Evolutionary conservation across 768 basidiomycete species (phyloP), one percentile per base, ranked within the genome.

Genomic region (Suillus fuscotomentosus): DNA sequence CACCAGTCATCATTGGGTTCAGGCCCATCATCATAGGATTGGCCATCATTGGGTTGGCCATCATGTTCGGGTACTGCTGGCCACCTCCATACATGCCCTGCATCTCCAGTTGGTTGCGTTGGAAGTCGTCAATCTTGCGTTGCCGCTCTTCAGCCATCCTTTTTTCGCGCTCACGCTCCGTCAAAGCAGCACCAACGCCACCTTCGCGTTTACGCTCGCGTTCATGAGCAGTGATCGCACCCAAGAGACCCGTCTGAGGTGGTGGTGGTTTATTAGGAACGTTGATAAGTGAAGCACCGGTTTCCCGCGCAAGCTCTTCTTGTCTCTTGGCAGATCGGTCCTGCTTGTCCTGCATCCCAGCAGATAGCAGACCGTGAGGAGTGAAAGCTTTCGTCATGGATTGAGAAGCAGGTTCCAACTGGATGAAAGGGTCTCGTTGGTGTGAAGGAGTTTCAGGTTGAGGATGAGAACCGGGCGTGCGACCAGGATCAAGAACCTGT

Each of bases 211-310:
- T 94, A 65, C 94, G 84, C 63, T 99, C 97, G 60, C 94, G 86
- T 76, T 99, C 95, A 74, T 97, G 95, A 10, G 91, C 93, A 50
- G 95, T 95, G 70, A 99, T 95, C 2, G 97, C 97, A 20, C 97
- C 97, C 57, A 99, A 87, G 50, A 99, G 84, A 45, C 97, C 97
- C 50, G 92, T 94, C 77, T 97, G 95, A 9, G 97, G 96, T 2
- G 94, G 93, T 0, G 94, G 95, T 0, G 96, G 95, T 73, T 97
- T 97, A 72, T 89, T 87, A 5, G 94, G 94, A n/a, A 99, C 94
- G 74, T 97, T 96, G 80, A 99, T 89, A 61, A 99, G 84, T 5
- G 95, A 94, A 17, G 87, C 92, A 36, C 97, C 97, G 8, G 84
- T 88, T 78, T 97, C 96, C 42, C 96, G 84, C 11, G 97, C 97